Evolutionary conservation across 257 asterid genomes (phyloP), one percentile per base, ranked within the genome.

Genomic region (Solanum bukasovii): DNA sequence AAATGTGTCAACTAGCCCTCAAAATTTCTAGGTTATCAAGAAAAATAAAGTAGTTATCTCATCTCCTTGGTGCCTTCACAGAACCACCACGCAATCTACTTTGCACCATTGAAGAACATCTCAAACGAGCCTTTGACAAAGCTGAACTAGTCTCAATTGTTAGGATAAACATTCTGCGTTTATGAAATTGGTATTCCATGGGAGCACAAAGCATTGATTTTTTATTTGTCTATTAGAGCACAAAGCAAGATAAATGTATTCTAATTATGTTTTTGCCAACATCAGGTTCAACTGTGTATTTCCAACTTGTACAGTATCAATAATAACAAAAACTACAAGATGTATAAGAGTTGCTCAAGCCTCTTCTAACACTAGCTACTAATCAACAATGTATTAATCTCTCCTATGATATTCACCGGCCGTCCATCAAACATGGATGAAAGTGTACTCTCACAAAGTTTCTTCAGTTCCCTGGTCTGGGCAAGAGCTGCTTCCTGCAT

Each of bases 391-490:
- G 98, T 77, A 89, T 93, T 97, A 49, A 96, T 95, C 93, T 96
- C 99, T 89, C 99, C 99, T 29, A 96, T 94, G 38, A 96, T 89
- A 87, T 97, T 87, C 88, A 97, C 99, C 37, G 98, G 97, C 78
- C 98, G 94, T 71, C 96, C 99, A 34, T 96, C 98, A 81, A 96
- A 96, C 91, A 94, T 92, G 20, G 86, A 87, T 31, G 98, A 96
- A 84, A 96, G 94, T 63, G 98, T 94, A 63, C 88, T 86, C 94
- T 97, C 98, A 79, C 94, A 93, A 16, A 96, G 96, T 70, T 90
- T 93, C 98, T 95, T 95, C 93, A 95, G 89, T 93, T 96, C 98
- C 93, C 94, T 88, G 85, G 94, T 94, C 92, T 91, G 92, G 46
- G 86, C 90, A 68, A 97, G 89, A 86, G 98, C 96, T 61, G 92